Evolutionary conservation across 2,329 filamentous ascomycete species (phyloP), one percentile per base, ranked within the genome.

Genomic region (Zarea fungicola): DNA sequence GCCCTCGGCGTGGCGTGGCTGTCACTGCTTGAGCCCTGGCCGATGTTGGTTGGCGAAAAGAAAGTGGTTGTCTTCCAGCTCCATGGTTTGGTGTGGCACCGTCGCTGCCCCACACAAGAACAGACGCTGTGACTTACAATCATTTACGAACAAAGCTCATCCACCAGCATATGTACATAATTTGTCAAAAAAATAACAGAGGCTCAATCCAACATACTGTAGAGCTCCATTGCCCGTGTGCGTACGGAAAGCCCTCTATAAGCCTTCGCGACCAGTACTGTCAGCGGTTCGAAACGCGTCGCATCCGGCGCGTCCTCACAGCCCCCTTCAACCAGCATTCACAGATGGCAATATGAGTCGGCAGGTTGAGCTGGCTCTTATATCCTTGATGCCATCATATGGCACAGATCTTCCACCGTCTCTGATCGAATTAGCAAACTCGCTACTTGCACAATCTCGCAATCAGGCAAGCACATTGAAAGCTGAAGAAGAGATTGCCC

Each of bases 401-500:
- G 82, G 82, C 53, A 77, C 79, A 25, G 72, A 80, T 40, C 70
- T 92, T 0, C 87, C 88, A 0, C 72, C 76, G 10, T 75, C 82
- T n/a, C 80, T 95, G 5, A 66, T 88, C 50, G 80, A 87, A 50
- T 76, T 91, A 9, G 83, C 89, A 1, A 74, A 77, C 44, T 89
- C 85, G 8, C 73, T 95, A 6, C 78, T 95, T 37, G 84, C 87
- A 2, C 89, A 93, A 65, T 95, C 89, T 11, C 82, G 88, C 28
- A 81, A 83, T 61, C 84, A 83, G 59, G 89, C 88, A 42, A 84
- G 81, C 60, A 85, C 80, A 14, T 74, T 96, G 46, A 95, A 90
- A 63, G 77, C 83, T 3, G 89, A 95, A 49, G 90, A 96, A 65
- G 91, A 96, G 65, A 83, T 93, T 55, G 89, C 85, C n/a, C 79